Conservation (phyloP, 2,329 filamentous ascomycete genomes). For the Stromatinia cepivora region DNA sequence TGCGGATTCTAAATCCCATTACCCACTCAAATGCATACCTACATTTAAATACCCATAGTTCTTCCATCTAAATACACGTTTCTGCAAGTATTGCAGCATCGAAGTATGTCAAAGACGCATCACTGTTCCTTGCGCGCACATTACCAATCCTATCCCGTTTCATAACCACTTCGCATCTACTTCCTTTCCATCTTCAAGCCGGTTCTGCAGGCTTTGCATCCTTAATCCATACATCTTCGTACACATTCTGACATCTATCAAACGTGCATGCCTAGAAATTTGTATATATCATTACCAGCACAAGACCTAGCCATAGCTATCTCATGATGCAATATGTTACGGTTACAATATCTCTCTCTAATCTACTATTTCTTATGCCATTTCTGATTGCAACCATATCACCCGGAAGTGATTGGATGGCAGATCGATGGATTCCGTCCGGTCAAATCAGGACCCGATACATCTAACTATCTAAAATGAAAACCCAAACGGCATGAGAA, state of each 20-base stretch:
- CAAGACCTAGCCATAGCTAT: neutral
- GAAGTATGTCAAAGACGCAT: neutral
- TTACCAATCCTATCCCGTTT: slow-evolving; percentile 6
- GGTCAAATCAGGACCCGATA: neutral
- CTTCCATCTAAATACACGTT: neutral
- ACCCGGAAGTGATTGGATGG: neutral
- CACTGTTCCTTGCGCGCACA: neutral
- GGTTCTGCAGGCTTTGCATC: neutral
- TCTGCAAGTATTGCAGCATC: neutral
- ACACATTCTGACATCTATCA: neutral
- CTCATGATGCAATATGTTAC: neutral
- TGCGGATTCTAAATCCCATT: neutral
- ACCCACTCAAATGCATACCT: neutral
- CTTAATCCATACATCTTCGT: neutral
- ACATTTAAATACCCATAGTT: neutral
- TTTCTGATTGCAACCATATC: neutral
- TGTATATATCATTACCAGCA: neutral
- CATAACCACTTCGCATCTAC: neutral
- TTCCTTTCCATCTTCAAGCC: neutral
- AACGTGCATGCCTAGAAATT: neutral
- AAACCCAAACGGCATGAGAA: neutral
- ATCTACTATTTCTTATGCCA: neutral
- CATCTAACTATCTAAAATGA: neutral
- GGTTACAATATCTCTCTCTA: no score
- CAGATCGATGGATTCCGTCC: neutral